Evolutionary conservation across 2,329 filamentous ascomycete species (phyloP).

Genomic region (Penicillium sp.): DNA sequence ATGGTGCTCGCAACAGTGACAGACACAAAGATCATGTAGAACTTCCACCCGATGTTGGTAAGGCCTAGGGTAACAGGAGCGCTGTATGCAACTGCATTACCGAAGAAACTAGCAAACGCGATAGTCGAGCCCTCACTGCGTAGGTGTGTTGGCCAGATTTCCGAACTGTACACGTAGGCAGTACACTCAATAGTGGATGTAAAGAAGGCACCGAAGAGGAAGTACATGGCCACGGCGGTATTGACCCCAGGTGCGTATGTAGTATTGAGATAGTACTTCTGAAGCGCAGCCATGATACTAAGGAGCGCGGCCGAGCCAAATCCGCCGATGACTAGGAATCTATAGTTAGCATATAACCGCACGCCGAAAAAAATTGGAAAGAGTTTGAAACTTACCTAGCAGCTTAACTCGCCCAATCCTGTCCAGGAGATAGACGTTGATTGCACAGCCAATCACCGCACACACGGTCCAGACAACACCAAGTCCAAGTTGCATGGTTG

Average conservation of each 20-base stretch:
- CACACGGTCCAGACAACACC: neutral
- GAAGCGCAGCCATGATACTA: neutral
- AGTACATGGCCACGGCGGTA: neutral
- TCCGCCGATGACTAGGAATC: neutral
- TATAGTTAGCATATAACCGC: neutral
- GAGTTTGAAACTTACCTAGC: neutral
- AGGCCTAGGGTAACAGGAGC: neutral
- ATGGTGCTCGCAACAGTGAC: neutral
- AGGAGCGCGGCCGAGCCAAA: neutral
- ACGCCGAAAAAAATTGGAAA: neutral
- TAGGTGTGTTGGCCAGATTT: neutral
- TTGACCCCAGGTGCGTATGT: neutral
- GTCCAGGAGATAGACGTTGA: neutral
- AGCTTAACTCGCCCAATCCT: neutral
- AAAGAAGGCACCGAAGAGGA: neutral
- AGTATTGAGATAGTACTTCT: neutral
- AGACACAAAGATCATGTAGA: neutral
- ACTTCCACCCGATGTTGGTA: neutral
- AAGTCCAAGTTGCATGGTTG: neutral
- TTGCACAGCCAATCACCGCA: neutral
- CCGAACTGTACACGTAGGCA: neutral
- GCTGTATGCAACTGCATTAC: neutral
- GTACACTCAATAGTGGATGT: neutral
- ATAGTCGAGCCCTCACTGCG: neutral
- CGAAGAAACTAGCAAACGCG: neutral